Evolutionary conservation across 306 rosid genomes (phyloP).

Genomic region (Castanea sativa): DNA sequence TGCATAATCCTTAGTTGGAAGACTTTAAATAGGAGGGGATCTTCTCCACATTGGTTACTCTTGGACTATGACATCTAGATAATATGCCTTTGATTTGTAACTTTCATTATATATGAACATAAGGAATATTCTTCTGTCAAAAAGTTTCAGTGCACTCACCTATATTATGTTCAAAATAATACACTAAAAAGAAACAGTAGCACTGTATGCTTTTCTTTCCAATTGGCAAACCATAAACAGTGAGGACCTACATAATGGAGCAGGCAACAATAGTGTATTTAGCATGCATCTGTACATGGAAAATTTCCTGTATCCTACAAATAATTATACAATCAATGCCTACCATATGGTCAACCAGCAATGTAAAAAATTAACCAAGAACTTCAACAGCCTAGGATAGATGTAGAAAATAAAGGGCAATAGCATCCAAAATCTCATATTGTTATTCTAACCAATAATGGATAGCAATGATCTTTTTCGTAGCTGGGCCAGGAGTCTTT

Average conservation of each 20-base stretch:
- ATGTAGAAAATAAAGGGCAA: background rate
- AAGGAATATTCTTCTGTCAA: constrained; percentile 48
- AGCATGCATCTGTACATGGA: constrained; percentile 20
- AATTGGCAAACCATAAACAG: background rate
- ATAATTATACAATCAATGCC: constrained; percentile 24
- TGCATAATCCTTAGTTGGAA: constrained; percentile 38
- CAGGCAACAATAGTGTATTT: constrained; percentile 12
- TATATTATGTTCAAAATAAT: constrained; percentile 24
- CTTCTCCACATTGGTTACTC: constrained; percentile 17
- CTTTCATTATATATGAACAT: constrained; percentile 31
- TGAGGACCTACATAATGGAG: constrained; percentile 15
- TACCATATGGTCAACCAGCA: constrained; percentile 19
- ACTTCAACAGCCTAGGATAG: background rate
- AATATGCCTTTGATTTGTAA: constrained; percentile 23
- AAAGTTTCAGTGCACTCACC: constrained; percentile 32
- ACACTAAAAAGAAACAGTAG: background rate
- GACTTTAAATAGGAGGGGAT: background rate
- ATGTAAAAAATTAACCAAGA: background rate
- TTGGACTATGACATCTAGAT: constrained; percentile 32
- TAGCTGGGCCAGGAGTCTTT: constrained; percentile 66
- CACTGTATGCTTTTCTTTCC: background rate
- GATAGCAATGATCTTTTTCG: constrained; percentile 75
- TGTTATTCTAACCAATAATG: constrained; percentile 61
- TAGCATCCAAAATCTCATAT: constrained; percentile 36
- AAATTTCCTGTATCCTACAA: constrained; percentile 28